Evolutionary conservation across 2,329 filamentous ascomycete genomes (phyloP).

Genomic region (Nigrospora oryzae): DNA sequence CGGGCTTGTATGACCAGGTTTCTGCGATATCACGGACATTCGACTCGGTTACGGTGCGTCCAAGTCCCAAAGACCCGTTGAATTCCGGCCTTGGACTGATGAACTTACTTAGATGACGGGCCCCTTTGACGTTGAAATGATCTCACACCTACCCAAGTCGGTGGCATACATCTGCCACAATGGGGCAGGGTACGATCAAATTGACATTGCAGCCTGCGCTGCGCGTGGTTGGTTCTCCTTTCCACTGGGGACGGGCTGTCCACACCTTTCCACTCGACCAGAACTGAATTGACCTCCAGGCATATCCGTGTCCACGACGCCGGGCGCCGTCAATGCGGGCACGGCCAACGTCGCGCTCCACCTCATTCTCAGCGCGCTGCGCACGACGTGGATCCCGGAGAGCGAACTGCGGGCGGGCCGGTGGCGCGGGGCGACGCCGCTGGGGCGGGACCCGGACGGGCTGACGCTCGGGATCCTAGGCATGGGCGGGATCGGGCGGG

Average conservation of each 20-base stretch:
- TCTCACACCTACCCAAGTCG: background rate
- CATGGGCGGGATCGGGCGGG: slow-evolving; percentile 62
- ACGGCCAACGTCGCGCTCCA: slow-evolving; percentile 32
- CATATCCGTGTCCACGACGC: slow-evolving; percentile 35
- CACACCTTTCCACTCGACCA: too few relatives aligned
- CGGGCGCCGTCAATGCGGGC: slow-evolving; percentile 30
- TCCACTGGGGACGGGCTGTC: too few relatives aligned
- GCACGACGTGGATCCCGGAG: slow-evolving; percentile 18
- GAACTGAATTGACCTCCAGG: slow-evolving; percentile 9
- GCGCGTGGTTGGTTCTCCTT: too few relatives aligned
- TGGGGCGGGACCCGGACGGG: slow-evolving; percentile 56
- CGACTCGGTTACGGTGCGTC: too few relatives aligned
- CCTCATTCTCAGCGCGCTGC: slow-evolving; percentile 36
- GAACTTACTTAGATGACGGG: background rate
- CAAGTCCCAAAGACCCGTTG: too few relatives aligned
- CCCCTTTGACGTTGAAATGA: background rate
- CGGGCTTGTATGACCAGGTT: too few relatives aligned
- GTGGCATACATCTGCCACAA: background rate
- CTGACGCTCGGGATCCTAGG: slow-evolving; percentile 60
- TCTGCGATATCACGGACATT: too few relatives aligned
- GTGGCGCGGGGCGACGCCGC: slow-evolving; percentile 18
- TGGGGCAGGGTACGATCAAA: slow-evolving; percentile 60
- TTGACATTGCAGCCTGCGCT: slow-evolving; percentile 40
- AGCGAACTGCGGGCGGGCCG: slow-evolving; percentile 25
- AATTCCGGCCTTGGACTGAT: background rate